Evolutionary conservation across 306 rosid species (phyloP).

Genomic region (Vigna radiata): DNA sequence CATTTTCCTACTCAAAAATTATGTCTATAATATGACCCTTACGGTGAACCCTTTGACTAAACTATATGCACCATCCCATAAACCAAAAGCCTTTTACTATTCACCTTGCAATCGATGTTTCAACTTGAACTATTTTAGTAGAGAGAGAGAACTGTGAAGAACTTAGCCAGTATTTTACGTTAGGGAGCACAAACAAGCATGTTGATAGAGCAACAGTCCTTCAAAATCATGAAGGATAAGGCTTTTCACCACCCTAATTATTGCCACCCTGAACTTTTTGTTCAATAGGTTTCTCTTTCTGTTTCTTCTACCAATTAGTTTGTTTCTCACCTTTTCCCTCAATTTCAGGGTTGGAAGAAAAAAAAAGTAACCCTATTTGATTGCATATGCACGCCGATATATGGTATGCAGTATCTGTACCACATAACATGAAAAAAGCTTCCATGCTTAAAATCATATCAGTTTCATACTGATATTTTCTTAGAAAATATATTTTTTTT

Average conservation of each 20-base stretch:
- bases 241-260: constrained; percentile 41
- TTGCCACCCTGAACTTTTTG: constrained; percentile 55
- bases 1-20: constrained; percentile 45
- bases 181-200: constrained; percentile 65
- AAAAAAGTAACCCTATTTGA: constrained; percentile 47
- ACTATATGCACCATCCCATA: neutral
- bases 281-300: constrained; percentile 42
- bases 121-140: constrained; percentile 35
- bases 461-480: no score
- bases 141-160: constrained; percentile 38
- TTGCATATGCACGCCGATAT: constrained; percentile 43
- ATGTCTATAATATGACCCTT: constrained; percentile 46
- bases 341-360: constrained; percentile 55
- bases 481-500: no score
- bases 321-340: constrained; percentile 51
- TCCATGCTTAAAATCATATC: constrained; percentile 33
- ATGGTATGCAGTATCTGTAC: constrained; percentile 26
- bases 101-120: constrained; percentile 25
- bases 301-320: constrained; percentile 41
- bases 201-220: constrained; percentile 50
- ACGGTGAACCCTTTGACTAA: constrained; percentile 37
- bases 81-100: neutral
- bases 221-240: constrained; percentile 41
- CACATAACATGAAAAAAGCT: constrained; percentile 37
- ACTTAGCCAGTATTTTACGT: constrained; percentile 46